Evolutionary conservation across 2,329 filamentous ascomycete genomes (phyloP), one percentile per base, ranked within the genome.

Genomic region (Claviceps sp.): DNA sequence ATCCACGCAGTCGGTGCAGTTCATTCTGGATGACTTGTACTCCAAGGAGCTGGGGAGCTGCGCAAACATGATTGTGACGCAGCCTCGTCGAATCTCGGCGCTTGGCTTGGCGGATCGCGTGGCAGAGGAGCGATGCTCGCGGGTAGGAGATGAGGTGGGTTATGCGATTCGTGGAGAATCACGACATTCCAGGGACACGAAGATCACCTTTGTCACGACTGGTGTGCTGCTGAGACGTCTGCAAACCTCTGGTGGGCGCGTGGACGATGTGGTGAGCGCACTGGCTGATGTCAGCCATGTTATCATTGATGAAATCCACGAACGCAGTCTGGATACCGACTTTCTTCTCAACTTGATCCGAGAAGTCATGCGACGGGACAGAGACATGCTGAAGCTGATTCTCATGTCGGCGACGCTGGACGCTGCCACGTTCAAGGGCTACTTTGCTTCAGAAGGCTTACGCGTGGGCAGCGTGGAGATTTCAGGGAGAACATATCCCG

Each of bases 321-420:
- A 98, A 67, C 82, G 91, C 51, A 95, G 88, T 68, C 73, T 98
- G 9, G 93, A 97, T 62, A 96, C 90, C 0, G 91, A 98, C 65
- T 96, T 98, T 62, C 72, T 97, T 9, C 76, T 98, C 50, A 89
- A 90, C 44, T 77, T 98, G 49, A 72, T 98, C 37, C 81, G 89
- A 52, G 87, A 95, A 63, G 87, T 95, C 6, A 68, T 96, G 57
- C 78, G 77, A 53, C 74, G 76, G 58, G 78, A 87, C 48, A 84
- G 82, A 60, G 87, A 94, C 56, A 76, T 95, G 40, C 72, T 97
- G 40, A 95, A 91, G 66, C 77, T 97, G 42, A 82, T 98, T 13
- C 74, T 98, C 38, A 98, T 98, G 93, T 95, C 89, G 67, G 91
- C 91, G 2, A 98, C 91, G 0, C 79, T 97, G 3, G 90, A 98